These are phyloP conservation scores for Neonectria ditissima DNA, from an alignment of 2,329 filamentous ascomycete species.

Conservation along the genomic window DNA sequence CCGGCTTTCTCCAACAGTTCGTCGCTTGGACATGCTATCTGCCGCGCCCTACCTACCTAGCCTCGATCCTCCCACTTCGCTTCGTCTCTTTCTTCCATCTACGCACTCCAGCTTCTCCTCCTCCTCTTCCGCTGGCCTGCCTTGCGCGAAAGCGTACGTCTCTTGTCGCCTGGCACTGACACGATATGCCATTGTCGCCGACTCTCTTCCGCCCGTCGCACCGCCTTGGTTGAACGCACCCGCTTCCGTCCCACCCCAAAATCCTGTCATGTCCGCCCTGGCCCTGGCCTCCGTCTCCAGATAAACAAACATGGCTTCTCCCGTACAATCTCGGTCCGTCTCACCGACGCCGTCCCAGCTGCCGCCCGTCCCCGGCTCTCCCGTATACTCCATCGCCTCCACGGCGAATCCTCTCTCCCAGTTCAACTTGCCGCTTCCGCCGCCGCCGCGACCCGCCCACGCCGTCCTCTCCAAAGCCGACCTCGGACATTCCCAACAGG, in stretches of 20 bases:
- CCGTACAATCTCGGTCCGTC: constrained; percentile 51
- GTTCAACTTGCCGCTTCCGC: constrained; percentile 71
- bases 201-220: constrained; percentile 2
- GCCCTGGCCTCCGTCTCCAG: constrained; percentile 32
- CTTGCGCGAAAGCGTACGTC: not conserved
- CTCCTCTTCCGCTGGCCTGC: constrained; percentile 1
- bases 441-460: constrained; percentile 67
- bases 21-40: constrained; percentile 14
- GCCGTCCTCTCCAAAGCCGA: constrained; percentile 72
- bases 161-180: constrained; percentile 3
- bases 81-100: constrained; percentile 6
- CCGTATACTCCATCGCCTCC: constrained; percentile 72
- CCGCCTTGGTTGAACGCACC: constrained; percentile 21
- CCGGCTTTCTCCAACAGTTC: constrained; percentile 42
- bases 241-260: constrained; percentile 5
- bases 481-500: constrained; percentile 70
- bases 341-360: constrained; percentile 68
- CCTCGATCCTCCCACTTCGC: constrained; percentile 21
- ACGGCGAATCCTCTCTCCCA: constrained; percentile 70
- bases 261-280: constrained; percentile 30
- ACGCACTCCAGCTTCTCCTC: not conserved
- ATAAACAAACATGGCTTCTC: constrained; percentile 49
- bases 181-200: constrained; percentile 27
- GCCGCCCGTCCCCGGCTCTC: constrained; percentile 71
- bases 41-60: constrained; percentile 8